Evolutionary conservation across 129 eudicot genomes (phyloP).

Genomic region (Saussurea involucrata): DNA sequence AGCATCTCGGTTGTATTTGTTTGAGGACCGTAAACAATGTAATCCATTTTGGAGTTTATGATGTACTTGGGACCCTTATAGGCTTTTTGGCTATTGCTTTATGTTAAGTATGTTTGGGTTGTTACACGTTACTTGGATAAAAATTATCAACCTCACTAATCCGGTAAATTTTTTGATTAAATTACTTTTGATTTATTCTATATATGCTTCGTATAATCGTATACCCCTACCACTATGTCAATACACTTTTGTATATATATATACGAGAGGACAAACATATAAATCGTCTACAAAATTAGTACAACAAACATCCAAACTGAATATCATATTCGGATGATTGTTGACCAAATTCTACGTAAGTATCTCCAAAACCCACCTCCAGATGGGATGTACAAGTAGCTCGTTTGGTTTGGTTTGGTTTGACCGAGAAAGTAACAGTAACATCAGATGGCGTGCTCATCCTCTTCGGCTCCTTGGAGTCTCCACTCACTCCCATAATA

Average conservation of each 20-base stretch:
- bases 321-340: background rate
- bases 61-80: too few relatives aligned
- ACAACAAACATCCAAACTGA: background rate
- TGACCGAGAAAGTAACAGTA: background rate
- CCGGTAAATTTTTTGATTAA: too few relatives aligned
- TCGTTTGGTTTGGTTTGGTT: background rate
- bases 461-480: constrained; percentile 51
- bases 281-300: background rate
- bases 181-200: background rate
- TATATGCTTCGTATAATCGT: background rate
- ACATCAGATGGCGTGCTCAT: constrained; percentile 27
- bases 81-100: too few relatives aligned
- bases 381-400: background rate
- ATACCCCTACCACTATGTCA: background rate
- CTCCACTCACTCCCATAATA: constrained; percentile 96
- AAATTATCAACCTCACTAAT: too few relatives aligned
- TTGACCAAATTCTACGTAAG: background rate
- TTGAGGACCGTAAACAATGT: too few relatives aligned
- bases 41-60: too few relatives aligned
- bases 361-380: background rate
- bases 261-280: background rate
- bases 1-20: too few relatives aligned
- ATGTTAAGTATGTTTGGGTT: too few relatives aligned
- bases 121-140: too few relatives aligned
- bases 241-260: background rate